Evolutionary conservation across 768 basidiomycete species (phyloP), one percentile per base, ranked within the genome.

Genomic region (Lactarius evosmus): DNA sequence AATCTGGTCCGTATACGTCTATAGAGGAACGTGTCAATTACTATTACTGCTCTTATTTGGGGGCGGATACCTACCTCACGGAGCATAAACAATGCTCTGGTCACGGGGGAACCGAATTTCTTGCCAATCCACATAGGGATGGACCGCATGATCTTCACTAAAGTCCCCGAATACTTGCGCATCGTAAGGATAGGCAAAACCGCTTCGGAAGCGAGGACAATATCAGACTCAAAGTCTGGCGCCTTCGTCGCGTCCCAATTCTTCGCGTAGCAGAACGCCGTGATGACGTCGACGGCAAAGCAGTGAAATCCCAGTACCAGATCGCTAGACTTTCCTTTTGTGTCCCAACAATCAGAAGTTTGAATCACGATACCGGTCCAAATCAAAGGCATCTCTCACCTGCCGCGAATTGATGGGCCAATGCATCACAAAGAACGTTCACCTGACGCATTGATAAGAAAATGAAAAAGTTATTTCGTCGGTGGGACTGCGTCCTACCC

Each of bases 251-350:
- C 34, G 54, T 55, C 34, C 33, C 16, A 25, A 14, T 17, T 36
- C 27, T 55, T 55, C 6, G 46, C 59, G 34, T n/a, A 60, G 34
- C 59, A 60, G 34, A 52, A 60, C 17, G 8, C 49, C 30, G 19
- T 50, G 30, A 60, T 27, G 12, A 51, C 34, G 22, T 60, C 59
- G 30, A 51, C 9, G 11, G 58, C 8, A 32, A 60, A 36, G 49
- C 59, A 60, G 19, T 34, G 44, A 7, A 29, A 60, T 2, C 59
- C 59, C 17, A 33, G 59, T 5, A 50, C 16, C 25, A 60, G 19
- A 29, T 60, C 49, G n/a, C 59, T 60, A 25, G 59, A 49, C 17
- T 60, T 52, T 29, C 59, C 59, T 52, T 52, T 30, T 52, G 5
- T 19, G 16, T 25, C n/a, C 11, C 32, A 22, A 14, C 12, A 33